A percentile compares a stretch with the other conserved stretches of the same genome.
Conservation (phyloP, 164 flowering plant species). For the Saururus chinensis region DNA sequence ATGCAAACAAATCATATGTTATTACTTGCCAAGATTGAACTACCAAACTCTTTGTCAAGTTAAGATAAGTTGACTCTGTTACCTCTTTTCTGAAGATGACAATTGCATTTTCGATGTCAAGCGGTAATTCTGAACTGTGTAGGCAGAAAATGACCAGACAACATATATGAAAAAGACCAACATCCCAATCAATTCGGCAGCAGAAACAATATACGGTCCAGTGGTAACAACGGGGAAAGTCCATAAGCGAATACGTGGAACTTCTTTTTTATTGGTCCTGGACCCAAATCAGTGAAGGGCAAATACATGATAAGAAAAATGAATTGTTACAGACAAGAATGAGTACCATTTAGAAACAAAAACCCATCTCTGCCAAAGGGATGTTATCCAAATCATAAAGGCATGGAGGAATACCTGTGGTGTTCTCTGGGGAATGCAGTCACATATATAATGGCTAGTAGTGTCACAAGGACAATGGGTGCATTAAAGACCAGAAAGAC, state of each 20-base stretch:
- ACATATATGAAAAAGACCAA: neutral
- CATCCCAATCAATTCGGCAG: no score
- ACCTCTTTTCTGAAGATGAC: neutral
- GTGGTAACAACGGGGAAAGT: neutral
- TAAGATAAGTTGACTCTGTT: no score
- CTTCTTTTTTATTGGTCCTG: neutral
- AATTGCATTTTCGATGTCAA: neutral
- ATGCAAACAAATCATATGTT: no score
- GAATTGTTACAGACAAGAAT: no score
- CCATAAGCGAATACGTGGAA: neutral
- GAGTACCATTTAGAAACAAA: no score
- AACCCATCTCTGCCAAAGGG: no score
- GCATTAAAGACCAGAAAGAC: conserved; percentile 48
- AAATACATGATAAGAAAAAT: no score
- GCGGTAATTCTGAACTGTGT: neutral
- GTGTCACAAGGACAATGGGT: conserved; percentile 53
- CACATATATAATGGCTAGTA: conserved; percentile 39
- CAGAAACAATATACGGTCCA: neutral
- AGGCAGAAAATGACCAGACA: neutral
- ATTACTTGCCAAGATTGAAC: no score
- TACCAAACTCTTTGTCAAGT: no score
- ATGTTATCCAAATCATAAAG: no score
- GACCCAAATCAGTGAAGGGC: no score
- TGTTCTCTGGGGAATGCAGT: conserved; percentile 35
- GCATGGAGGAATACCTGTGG: neutral